Base-by-base conservation (phyloP, 345 rosid genomes). In the Nasturtium officinale region DNA sequence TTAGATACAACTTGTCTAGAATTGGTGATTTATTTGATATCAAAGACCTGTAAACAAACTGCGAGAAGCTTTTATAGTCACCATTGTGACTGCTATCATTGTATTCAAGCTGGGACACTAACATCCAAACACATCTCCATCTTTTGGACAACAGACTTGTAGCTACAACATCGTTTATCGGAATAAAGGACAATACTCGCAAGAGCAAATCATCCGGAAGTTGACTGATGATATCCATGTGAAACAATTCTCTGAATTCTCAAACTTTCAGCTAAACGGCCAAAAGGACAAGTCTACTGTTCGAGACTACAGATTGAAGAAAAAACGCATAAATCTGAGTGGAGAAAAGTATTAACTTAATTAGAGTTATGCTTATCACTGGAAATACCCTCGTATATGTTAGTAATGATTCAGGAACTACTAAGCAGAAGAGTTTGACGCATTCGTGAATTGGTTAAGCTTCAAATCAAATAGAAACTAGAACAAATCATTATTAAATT, bases 131-230 rank as follows among this genome's bases (percentile, higher is more conserved):
- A 43, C 1, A 35, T 4, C 12, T 43, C 78, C 73, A 74, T 47
- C 72, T 54, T 74, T 58, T 58, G 15, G 78, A 74, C 61, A 74
- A 66, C 58, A 26, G 28, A 35, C 48, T 46, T 9, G 72, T 74
- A 30, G 9, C 23, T 2, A 65, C 17, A 9, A 12, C 66, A 33
- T 32, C 11, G 47, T 37, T 50, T n/a, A 60, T 74, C 12, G 53
- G 47, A 43, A 58, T n/a, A 43, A 7, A 28, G 6, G 78, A 66
- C 30, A 74, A 8, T 23, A 60, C 37, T 4, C 28, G 57, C 37
- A 59, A 33, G 58, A 70, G 75, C 75, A 70, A 59, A 3, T 70
- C 75, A 47, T 70, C 67, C 0, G 66, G 2, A 5, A 70, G 26
- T 37, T 7, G 9, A 59, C 75, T 70, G 15, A 70, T 59, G n/a